Evolutionary conservation across 1,284 basidiomycete species (phyloP).

Genomic region (Golubevia sp.): DNA sequence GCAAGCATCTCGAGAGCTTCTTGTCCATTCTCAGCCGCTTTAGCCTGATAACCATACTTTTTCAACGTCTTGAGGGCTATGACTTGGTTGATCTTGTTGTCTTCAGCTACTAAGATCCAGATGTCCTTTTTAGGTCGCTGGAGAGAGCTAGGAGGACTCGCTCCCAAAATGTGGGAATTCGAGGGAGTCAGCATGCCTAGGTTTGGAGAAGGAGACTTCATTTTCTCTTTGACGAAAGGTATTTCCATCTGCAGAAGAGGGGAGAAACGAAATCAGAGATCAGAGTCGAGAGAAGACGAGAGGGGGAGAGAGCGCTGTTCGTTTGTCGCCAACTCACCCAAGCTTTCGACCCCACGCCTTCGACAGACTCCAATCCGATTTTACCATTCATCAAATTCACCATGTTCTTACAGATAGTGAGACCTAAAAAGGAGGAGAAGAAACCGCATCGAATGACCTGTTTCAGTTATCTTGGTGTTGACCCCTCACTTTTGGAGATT

Average conservation of each 20-base stretch:
- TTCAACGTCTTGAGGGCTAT: conserved; percentile 52
- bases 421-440: too few relatives aligned
- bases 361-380: conserved; percentile 46
- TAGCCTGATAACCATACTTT: conserved; percentile 50
- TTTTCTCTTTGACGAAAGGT: conserved; percentile 34
- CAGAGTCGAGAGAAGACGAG: not conserved
- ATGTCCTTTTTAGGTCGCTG: conserved; percentile 42
- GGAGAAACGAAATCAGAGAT: not conserved
- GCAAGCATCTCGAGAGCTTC: conserved; percentile 36
- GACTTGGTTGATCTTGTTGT: conserved; percentile 52
- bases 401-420: conserved; percentile 51
- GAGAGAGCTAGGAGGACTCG: conserved; percentile 33
- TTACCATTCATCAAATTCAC: conserved; percentile 51
- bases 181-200: too few relatives aligned
- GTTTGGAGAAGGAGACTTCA: too few relatives aligned
- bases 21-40: conserved; percentile 45
- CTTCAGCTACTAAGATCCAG: conserved; percentile 52
- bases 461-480: too few relatives aligned
- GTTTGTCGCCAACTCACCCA: conserved; percentile 15
- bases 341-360: conserved; percentile 45
- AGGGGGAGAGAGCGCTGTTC: too few relatives aligned
- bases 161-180: too few relatives aligned
- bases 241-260: conserved; percentile 21
- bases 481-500: too few relatives aligned
- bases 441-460: too few relatives aligned